phyloP scores from a whole-genome alignment of 2,329 filamentous ascomycete species.

The Paramyrothecium sp. region DNA sequence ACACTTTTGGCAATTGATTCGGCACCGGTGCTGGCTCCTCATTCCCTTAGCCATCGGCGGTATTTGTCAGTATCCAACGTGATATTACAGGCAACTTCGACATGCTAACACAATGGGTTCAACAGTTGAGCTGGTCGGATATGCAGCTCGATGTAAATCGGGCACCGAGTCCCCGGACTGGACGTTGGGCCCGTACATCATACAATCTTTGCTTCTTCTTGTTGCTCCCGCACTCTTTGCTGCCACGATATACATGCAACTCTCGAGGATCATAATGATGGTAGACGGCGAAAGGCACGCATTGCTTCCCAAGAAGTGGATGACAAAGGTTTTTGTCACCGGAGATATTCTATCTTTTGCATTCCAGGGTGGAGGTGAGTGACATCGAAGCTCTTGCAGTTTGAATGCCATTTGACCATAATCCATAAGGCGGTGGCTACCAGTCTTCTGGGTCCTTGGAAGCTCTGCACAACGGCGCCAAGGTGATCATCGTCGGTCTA shows the following conservation, averaged over 20 bases:
- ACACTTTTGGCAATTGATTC: constrained; percentile 2
- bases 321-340: too few species aligned
- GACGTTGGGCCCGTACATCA: constrained; percentile 21
- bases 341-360: too few species aligned
- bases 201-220: constrained; percentile 28
- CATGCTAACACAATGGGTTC: background rate
- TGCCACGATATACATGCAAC: constrained; percentile 30
- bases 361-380: background rate
- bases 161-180: constrained; percentile 1
- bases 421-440: background rate
- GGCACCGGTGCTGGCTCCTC: background rate
- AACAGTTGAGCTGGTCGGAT: constrained; percentile 2
- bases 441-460: constrained; percentile 24
- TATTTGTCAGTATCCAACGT: background rate
- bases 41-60: constrained; percentile 3
- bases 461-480: constrained; percentile 29
- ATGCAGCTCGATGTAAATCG: constrained; percentile 2
- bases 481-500: constrained; percentile 50
- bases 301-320: too few species aligned
- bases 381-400: background rate
- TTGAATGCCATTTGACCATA: background rate
- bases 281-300: too few species aligned
- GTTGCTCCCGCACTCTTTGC: constrained; percentile 38
- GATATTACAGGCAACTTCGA: background rate
- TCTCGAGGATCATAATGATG: background rate